Base-by-base conservation (phyloP, 805 yeast genomes). In the Vanderwaltozyma verrucispora region DNA sequence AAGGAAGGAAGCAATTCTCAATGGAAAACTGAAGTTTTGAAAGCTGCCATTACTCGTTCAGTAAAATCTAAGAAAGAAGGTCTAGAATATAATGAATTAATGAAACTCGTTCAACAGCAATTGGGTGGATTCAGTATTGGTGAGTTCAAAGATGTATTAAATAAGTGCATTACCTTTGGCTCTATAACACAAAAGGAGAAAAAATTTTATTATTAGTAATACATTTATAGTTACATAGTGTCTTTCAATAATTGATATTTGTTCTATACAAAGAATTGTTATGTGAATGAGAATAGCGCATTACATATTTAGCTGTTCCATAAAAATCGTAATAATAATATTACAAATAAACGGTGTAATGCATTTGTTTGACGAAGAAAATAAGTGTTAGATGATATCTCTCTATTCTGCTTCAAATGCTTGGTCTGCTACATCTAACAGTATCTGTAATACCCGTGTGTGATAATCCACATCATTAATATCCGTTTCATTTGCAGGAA, bases 361-460 rank as follows among this genome's bases (percentile, higher is more conserved):
- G n/a, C n/a, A n/a, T n/a, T n/a, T n/a, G n/a, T n/a, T n/a, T n/a
- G n/a, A n/a, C n/a, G n/a, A n/a, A n/a, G n/a, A n/a, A n/a, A n/a
- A n/a, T n/a, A n/a, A n/a, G n/a, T n/a, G n/a, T n/a, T n/a, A n/a
- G n/a, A n/a, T n/a, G n/a, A n/a, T n/a, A n/a, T n/a, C n/a, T n/a
- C n/a, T n/a, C 36, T 35, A 44, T 33, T 76, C 82, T 2, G 79
- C 75, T 45, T 76, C 82, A 54, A 76, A 76, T 24, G 92, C 88
- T 42, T 84, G 94, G 45, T 75, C 79, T 7, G 95, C 89, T 50
- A 86, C 86, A 40, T 71, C 60, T 62, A 89, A 75, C 51, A 92
- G 71, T 43, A 87, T 89, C 53, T 87, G 95, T 46, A 92, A 74
- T 2, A 87, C 81, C 40, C 72, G 72, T 32, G 83, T 78, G 59